phyloP scores from a whole-genome alignment of 371 early-diverging fungal species.

The Zychaea mexicana region DNA sequence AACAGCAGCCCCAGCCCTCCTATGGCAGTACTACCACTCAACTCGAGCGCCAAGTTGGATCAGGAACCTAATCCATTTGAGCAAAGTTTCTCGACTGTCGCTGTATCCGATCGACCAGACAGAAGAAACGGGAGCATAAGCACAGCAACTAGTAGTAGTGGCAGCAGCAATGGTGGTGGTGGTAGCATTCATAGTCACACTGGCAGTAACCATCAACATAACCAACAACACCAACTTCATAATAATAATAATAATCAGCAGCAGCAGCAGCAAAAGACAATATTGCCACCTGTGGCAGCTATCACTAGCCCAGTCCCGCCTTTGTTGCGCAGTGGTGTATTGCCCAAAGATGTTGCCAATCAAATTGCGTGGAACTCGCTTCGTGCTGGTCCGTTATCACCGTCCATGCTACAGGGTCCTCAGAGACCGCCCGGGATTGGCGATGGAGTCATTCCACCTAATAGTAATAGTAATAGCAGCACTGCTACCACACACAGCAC shows the following conservation, averaged over 20 bases:
- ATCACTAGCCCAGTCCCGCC: slow-evolving; percentile 46
- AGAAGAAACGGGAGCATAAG: slow-evolving; percentile 11
- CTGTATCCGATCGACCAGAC: slow-evolving; percentile 18
- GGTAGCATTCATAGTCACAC: no score
- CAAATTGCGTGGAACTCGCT: slow-evolving; percentile 68
- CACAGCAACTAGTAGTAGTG: background rate
- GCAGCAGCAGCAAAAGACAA: slow-evolving; percentile 14
- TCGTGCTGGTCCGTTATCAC: slow-evolving; percentile 76
- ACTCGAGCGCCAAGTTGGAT: slow-evolving; percentile 66
- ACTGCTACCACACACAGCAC: background rate
- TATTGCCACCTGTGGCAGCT: slow-evolving; percentile 45
- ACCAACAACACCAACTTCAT: no score
- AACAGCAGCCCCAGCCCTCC: slow-evolving; percentile 23
- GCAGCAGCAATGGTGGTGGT: background rate
- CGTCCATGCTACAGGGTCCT: slow-evolving; percentile 77
- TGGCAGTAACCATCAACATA: background rate
- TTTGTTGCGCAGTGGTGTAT: slow-evolving; percentile 35
- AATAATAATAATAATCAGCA: no score
- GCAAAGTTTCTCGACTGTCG: slow-evolving; percentile 67
- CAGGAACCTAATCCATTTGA: slow-evolving; percentile 90
- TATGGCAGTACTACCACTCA: slow-evolving; percentile 41
- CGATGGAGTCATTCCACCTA: background rate
- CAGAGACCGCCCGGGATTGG: slow-evolving; percentile 43
- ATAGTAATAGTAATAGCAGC: background rate
- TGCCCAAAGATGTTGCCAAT: slow-evolving; percentile 48